A percentile compares a stretch with the other conserved stretches of the same genome.
These are phyloP conservation scores for Artemisia annua DNA, from an alignment of 129 eudicot genomes.

Conservation along the genomic window DNA sequence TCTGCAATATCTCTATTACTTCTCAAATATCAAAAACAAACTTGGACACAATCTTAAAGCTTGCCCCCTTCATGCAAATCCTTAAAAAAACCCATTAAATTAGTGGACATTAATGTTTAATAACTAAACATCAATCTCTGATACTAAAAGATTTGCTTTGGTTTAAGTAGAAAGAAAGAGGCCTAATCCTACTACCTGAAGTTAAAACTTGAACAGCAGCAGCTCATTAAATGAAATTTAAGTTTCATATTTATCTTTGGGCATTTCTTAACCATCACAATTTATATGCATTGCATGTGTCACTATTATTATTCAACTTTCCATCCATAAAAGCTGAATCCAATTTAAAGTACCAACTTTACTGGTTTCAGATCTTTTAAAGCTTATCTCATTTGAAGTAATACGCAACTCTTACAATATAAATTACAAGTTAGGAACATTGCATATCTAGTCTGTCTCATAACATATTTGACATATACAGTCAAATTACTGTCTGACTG, in stretches of 20 bases:
- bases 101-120: neutral
- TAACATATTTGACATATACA: neutral
- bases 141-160: constrained; percentile 12
- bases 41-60: neutral
- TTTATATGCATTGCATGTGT: constrained; percentile 7
- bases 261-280: neutral
- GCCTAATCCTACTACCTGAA: constrained; percentile 17
- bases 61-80: neutral
- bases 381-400: neutral
- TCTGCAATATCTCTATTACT: neutral
- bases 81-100: neutral
- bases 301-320: neutral
- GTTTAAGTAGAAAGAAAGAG: constrained; percentile 13
- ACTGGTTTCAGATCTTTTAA: neutral
- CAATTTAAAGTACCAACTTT: neutral
- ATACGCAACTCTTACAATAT: neutral
- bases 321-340: neutral
- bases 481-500: neutral
- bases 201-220: constrained; percentile 26
- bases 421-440: neutral
- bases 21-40: neutral
- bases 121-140: neutral
- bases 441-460: neutral
- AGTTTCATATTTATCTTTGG: constrained; percentile 9
- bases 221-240: constrained; percentile 17